Evolutionary conservation across 495 filamentous ascomycete genomes (phyloP), one percentile per base, ranked within the genome.

Genomic region (Aspergillus leporis): DNA sequence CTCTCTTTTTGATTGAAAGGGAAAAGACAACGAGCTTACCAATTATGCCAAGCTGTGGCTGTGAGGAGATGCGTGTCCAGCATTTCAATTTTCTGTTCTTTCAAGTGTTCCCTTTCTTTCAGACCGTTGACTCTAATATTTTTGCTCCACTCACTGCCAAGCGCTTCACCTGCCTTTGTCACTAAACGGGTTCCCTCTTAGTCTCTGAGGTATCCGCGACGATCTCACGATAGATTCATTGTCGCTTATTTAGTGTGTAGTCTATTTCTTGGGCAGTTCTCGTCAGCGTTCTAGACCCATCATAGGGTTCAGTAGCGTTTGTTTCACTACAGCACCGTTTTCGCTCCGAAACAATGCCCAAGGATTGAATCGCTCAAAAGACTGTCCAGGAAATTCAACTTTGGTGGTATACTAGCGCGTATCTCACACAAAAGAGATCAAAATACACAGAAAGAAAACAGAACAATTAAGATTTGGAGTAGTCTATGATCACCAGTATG

Each of bases 401-500:
- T 43, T 32, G 18, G 41, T 62, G 60, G 60, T 62, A 62, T 62
- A 58, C 57, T 57, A 55, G 50, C 46, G 53, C 51, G 53, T 31
- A 32, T 18, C 54, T 55, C 52, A 18, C 28, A 4, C n/a, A 49
- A 59, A 52, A 50, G 52, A 25, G 52, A 51, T 45, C 53, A 60
- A 57, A 53, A 56, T 59, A 65, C 46, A 56, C 53, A 47, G 34
- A 40, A 51, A 36, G 41, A 48, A 58, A 62, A 51, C 23, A 53
- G 53, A 52, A 55, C 56, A 60, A 63, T 43, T 19, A 25, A 51
- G 53, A 62, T 48, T 43, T 38, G 53, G 32, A 12, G 53, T 47
- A 46, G 25, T 48, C 61, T 64, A 41, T 41, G 16, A 16, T 28
- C 62, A 80, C 89, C 89, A 92, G 70, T 90, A 91, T 31, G 86